A percentile compares a stretch with the other conserved stretches of the same genome.
These are phyloP conservation scores for Blumeriella jaapii DNA, from an alignment of 2,329 filamentous ascomycete species.

Conservation along the genomic window DNA sequence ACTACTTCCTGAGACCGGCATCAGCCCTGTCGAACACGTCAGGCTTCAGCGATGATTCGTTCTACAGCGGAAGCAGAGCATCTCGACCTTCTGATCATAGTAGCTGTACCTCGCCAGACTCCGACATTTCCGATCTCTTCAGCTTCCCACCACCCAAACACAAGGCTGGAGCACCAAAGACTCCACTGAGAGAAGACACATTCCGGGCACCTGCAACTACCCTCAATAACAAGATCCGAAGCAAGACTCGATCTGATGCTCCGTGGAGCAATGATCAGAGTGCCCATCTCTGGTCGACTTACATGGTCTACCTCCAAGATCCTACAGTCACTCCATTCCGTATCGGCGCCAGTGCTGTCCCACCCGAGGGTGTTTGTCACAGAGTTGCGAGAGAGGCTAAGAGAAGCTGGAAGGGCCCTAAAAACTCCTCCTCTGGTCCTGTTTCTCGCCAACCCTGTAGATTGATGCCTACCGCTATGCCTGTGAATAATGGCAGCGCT, in stretches of 20 bases:
- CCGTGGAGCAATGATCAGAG: constrained; percentile 56
- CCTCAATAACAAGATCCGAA: constrained; percentile 20
- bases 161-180: constrained; percentile 19
- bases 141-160: constrained; percentile 19
- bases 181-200: constrained; percentile 3
- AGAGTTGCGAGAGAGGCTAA: constrained; percentile 56
- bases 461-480: too few relatives aligned
- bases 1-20: constrained; percentile 19
- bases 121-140: constrained; percentile 30
- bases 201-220: neutral
- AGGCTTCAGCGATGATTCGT: constrained; percentile 47
- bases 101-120: constrained; percentile 41
- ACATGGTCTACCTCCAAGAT: constrained; percentile 53
- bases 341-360: constrained; percentile 50
- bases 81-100: constrained; percentile 46
- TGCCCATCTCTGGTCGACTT: constrained; percentile 54
- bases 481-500: constrained; percentile 39
- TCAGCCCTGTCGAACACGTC: constrained; percentile 27
- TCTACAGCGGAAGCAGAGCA: constrained; percentile 44
- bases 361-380: constrained; percentile 51
- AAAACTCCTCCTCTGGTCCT: constrained; percentile 28
- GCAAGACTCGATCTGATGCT: constrained; percentile 31
- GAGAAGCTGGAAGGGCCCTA: constrained; percentile 54
- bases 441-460: too few relatives aligned
- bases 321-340: constrained; percentile 56